Base-by-base conservation (phyloP, 2,329 filamentous ascomycete species). In the Trichoderma afroharzianum region DNA sequence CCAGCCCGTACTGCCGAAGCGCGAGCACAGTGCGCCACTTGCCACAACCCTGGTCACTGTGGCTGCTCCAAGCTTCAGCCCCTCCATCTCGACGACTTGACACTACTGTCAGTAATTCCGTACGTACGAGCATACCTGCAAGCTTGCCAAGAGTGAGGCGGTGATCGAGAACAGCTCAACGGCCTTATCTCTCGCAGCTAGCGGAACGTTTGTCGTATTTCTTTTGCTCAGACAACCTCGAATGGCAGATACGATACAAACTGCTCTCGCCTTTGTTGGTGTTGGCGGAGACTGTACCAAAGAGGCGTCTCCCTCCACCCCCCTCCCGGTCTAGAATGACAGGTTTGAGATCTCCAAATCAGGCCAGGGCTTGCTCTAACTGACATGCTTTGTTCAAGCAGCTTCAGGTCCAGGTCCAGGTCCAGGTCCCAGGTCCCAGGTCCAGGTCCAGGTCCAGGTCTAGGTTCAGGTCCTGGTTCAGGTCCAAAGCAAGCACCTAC, bases 51-150 rank as follows among this genome's bases (percentile, higher is more conserved):
- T 32, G 6, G 66, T 43, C 36, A 24, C 24, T 68, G 55, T 68
- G 66, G 66, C 66, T 68, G 66, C 39, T 21, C 26, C 9, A 68
- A 68, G 66, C 66, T 68, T 68, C 66, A 68, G 55, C 66, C 66
- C 66, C 66, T 68, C 55, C 66, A 33, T 61, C 33, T 61, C 66
- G 26, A 68, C 55, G 3, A 36, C 39, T 30, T 28, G 12, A 53
- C 59, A 50, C 21, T 43, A 39, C 21, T 36, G 33, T 36, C 39
- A 43, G 39, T 18, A n/a, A 43, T n/a, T 43, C 39, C 39, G 39
- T 43, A n/a, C n/a, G n/a, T n/a, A n/a, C n/a, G n/a, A n/a, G n/a
- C n/a, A 43, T 43, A 18, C 6, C n/a, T n/a, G 15, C 39, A 43
- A 33, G 32, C 39, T 39, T 14, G 61, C n/a, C 26, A 26, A 63